Evolutionary conservation across 1,284 basidiomycete species (phyloP).

Genomic region (Ustilago hordei): DNA sequence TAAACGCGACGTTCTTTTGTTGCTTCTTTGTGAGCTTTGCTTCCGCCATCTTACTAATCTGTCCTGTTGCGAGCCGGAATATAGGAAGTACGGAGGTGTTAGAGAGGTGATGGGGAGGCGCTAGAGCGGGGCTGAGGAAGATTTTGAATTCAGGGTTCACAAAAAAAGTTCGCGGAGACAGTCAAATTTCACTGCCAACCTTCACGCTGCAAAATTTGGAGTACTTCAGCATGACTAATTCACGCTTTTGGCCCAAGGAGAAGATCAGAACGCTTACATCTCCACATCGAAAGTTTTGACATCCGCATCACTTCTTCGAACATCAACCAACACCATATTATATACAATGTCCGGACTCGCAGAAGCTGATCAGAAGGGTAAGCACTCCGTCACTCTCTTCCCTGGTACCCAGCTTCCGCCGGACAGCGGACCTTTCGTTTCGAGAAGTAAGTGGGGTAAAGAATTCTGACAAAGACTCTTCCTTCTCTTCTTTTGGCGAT

Average conservation of each 20-base stretch:
- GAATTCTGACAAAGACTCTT: not conserved
- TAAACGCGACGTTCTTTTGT: slow-evolving; percentile 59
- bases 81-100: not conserved
- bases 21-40: slow-evolving; percentile 61
- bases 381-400: not conserved
- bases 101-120: not conserved
- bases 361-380: slow-evolving; percentile 62
- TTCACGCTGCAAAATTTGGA: slow-evolving; percentile 14
- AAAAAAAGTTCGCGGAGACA: slow-evolving; percentile 9
- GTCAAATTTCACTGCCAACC: slow-evolving; percentile 25
- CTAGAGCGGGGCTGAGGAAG: not conserved
- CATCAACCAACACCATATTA: slow-evolving; percentile 1
- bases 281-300: slow-evolving; percentile 21
- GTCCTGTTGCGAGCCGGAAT: not conserved
- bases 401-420: not conserved
- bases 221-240: slow-evolving; percentile 39
- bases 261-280: slow-evolving; percentile 18
- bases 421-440: not conserved
- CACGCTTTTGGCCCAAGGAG: not conserved
- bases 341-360: slow-evolving; percentile 50
- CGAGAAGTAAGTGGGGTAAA: not conserved
- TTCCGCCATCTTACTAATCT: slow-evolving; percentile 23
- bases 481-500: not conserved
- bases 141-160: slow-evolving; percentile 34
- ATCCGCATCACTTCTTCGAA: not conserved